Percentiles rank a stretch among this genome's conserved stretches.
Evolutionary conservation across 2,329 filamentous ascomycete genomes (phyloP).

Genomic region (Microcyclospora pomicola): DNA sequence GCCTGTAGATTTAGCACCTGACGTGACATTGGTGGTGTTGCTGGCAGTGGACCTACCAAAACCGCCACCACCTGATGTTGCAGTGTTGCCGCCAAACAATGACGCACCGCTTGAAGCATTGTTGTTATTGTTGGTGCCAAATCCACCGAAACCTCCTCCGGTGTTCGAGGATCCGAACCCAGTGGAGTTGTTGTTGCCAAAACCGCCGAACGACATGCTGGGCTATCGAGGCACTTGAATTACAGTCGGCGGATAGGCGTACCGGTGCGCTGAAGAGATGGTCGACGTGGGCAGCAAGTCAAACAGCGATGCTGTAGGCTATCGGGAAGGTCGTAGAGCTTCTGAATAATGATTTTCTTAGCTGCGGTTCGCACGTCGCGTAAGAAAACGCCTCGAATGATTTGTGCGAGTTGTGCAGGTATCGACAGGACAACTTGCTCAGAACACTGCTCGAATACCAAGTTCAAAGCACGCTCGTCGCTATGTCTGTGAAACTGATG

Average conservation of each 20-base stretch:
- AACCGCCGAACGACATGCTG: constrained; percentile 11
- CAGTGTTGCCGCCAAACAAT: constrained; percentile 16
- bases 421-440: too few species aligned
- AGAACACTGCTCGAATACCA: too few species aligned
- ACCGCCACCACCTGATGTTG: constrained; percentile 13
- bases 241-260: too few species aligned
- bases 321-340: too few species aligned
- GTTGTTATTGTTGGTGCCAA: constrained; percentile 10
- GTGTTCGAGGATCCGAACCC: constrained; percentile 13
- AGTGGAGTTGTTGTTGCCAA: constrained; percentile 11
- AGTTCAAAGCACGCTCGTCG: too few species aligned
- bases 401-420: too few species aligned
- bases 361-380: too few species aligned
- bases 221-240: not conserved
- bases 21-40: constrained; percentile 4
- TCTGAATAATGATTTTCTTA: too few species aligned
- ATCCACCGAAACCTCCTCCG: constrained; percentile 8
- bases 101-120: constrained; percentile 11
- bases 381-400: too few species aligned
- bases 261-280: not conserved
- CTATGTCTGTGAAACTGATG: too few species aligned
- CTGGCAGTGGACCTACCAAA: constrained; percentile 10
- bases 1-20: constrained; percentile 7
- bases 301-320: too few species aligned
- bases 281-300: not conserved